Evolutionary conservation across 768 basidiomycete species (phyloP), one percentile per base, ranked within the genome.

Genomic region (Terana coerulea): DNA sequence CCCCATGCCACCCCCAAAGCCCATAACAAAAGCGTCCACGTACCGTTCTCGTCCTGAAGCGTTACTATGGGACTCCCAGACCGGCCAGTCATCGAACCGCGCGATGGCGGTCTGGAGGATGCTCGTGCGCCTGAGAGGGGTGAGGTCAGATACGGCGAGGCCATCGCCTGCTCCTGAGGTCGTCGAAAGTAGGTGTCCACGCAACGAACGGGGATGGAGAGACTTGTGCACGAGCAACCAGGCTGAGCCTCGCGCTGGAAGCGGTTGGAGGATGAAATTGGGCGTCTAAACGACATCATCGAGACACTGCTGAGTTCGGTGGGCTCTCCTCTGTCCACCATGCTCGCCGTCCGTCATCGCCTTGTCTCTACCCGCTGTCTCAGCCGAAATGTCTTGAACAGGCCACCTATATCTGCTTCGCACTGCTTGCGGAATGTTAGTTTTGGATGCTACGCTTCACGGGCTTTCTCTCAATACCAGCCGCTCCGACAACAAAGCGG

Each of bases 21-120:
- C n/a, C n/a, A n/a, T n/a, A n/a, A n/a, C n/a, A n/a, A n/a, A n/a
- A n/a, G n/a, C n/a, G n/a, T n/a, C n/a, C 12, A 69, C 77, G 62
- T 67, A 88, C 88, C 84, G 71, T 85, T 76, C 61, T 84, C 82
- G 73, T 84, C 85, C 30, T 53, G 57, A 33, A 79, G 54, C 5
- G 79, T 75, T 36, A 75, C 60, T 17, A 65, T 63, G 22, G 85
- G 83, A 59, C 83, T 86, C 26, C 78, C 72, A 15, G 81, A 73
- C 55, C 74, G 78, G 44, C 67, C 62, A 45, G 28, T 44, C 9
- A 78, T 81, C 31, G 78, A 80, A 35, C 61, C 65, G 47, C 79
- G 73, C 25, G 78, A 80, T 24, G 78, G 78, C 47, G 78, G 71
- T 51, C 79, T 69, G 41, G 76, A 77, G 39, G 57, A 52, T 3